Conservation (phyloP, 306 rosid species). For the Carpinus fangiana region DNA sequence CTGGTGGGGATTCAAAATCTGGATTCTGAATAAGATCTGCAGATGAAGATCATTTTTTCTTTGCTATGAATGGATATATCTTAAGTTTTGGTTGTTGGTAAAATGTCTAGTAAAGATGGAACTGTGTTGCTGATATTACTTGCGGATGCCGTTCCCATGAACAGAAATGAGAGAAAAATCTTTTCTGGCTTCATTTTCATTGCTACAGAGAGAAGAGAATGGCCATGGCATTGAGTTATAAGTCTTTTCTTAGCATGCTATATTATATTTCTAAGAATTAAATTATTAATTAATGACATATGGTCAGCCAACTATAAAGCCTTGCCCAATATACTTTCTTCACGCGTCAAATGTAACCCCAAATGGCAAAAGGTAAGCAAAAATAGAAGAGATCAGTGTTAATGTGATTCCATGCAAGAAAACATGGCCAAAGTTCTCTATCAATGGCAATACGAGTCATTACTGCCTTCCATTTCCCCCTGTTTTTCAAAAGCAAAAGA, state of each 20-base stretch:
- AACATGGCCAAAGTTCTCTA: no score
- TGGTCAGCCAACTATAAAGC: no score
- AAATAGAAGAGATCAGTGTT: no score
- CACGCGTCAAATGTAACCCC: no score
- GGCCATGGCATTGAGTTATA: neutral
- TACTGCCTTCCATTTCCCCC: no score
- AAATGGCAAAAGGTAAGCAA: no score
- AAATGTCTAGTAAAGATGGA: neutral
- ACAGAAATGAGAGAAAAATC: slow-evolving; percentile 19
- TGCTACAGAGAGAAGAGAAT: neutral
- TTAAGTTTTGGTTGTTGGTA: neutral
- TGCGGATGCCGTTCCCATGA: slow-evolving; percentile 30
- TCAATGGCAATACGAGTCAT: no score
- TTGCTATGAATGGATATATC: no score
- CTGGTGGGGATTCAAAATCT: slow-evolving; percentile 39
- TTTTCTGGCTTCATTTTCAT: slow-evolving; percentile 19
- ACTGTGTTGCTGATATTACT: slow-evolving; percentile 23
- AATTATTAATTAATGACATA: no score
- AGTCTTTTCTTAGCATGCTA: neutral
- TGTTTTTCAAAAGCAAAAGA: no score
- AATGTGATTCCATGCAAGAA: no score
- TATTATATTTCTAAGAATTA: neutral
- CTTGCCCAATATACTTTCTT: no score
- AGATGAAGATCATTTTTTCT: neutral
- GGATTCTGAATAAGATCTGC: slow-evolving; percentile 38